These are phyloP conservation scores for Rusavskia elegans DNA, from an alignment of 495 filamentous ascomycete genomes.

Conservation along the genomic window DNA sequence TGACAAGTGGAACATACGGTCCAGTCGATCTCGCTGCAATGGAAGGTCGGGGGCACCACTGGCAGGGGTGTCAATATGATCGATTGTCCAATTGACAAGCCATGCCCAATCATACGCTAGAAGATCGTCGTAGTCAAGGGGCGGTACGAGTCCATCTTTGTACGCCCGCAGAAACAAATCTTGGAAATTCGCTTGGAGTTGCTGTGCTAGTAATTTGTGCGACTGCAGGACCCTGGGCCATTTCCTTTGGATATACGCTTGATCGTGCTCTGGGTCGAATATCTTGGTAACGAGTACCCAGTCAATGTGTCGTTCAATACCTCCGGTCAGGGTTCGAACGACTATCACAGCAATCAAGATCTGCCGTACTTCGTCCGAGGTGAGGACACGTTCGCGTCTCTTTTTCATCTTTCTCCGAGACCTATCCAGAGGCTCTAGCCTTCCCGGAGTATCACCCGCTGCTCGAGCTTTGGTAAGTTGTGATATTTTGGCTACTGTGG, in stretches of 20 bases:
- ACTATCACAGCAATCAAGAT: constrained; percentile 58
- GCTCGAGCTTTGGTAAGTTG: neutral
- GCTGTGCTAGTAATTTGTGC: constrained; percentile 44
- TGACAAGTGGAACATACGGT: constrained; percentile 31
- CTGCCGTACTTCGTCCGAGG: constrained; percentile 15
- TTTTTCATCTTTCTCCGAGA: constrained; percentile 1
- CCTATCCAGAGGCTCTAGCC: neutral
- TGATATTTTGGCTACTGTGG: neutral
- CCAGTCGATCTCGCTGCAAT: constrained; percentile 32
- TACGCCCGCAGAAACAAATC: constrained; percentile 64
- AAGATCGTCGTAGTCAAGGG: constrained; percentile 56
- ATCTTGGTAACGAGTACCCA: constrained; percentile 55
- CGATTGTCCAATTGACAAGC: constrained; percentile 57
- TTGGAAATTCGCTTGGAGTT: constrained; percentile 64
- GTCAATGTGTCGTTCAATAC: constrained; percentile 49
- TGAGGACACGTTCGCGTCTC: constrained; percentile 4
- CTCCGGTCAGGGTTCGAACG: constrained; percentile 57
- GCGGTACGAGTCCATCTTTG: constrained; percentile 44
- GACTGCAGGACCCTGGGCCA: constrained; percentile 43
- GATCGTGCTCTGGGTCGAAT: constrained; percentile 42
- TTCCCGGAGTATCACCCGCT: neutral
- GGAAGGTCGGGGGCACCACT: constrained; percentile 32
- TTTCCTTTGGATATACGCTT: constrained; percentile 38
- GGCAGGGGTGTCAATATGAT: constrained; percentile 29
- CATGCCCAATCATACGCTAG: constrained; percentile 60